Base-by-base conservation (phyloP, 768 basidiomycete species). In the Trichaptum fuscoviolaceum region DNA sequence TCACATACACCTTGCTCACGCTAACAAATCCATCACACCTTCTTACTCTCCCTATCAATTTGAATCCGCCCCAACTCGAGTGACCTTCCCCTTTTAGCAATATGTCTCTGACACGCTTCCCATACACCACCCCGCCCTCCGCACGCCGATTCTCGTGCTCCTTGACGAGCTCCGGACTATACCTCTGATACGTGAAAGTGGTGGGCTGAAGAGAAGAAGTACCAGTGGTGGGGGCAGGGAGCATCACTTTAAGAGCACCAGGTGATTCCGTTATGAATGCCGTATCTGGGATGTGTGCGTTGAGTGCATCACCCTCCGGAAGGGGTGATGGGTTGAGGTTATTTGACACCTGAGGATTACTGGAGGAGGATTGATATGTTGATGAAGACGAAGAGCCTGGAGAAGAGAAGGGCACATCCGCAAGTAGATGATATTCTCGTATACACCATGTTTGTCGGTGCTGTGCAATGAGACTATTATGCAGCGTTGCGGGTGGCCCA, bases 371-470 rank as follows among this genome's bases (percentile, higher is more conserved):
- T 7, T 23, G 20, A 7, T 62, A 61, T 24, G 9, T 23, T 34
- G 52, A 30, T 27, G 26, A 35, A 36, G 24, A 35, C 27, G 24
- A 34, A 36, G 25, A 17, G 18, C 26, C 18, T 7, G 25, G 35
- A 3, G 62, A 34, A 34, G 65, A 36, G 7, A 36, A 57, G 42
- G 30, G 58, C 15, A 67, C 52, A 25, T 34, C 59, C 20, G 66
- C 69, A 61, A 69, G 74, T 17, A 91, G 77, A 71, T 92, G 86
- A 71, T 93, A 86, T 75, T 94, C 92, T 36, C 86, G 85, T 58
- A 97, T 77, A 71, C 88, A 90, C 94, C 95, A 96, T 0, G 93
- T 93, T 73, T 97, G 95, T 20, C 85, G 87, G 75, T 98, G 95
- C 70, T 90, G 85, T 0, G 90, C 93, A 27, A 92, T 87, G 62